A percentile compares a stretch with the other conserved stretches of the same genome.
phyloP scores from a whole-genome alignment of 2,329 filamentous ascomycete species.

The Fusarium nodosum region DNA sequence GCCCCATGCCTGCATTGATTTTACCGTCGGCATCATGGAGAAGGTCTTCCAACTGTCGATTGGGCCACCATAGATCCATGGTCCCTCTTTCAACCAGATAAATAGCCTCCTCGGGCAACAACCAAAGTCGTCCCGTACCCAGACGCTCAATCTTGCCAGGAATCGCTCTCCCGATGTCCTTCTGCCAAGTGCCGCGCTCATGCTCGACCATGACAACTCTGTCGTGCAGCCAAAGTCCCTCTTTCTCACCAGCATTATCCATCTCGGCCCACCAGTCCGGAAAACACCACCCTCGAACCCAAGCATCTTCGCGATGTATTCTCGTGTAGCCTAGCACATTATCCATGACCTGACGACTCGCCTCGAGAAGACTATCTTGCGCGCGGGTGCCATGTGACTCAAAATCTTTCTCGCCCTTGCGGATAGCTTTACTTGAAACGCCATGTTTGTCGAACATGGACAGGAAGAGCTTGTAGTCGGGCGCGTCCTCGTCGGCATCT shows the following conservation, averaged over 20 bases:
- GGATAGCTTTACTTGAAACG: conserved; percentile 75
- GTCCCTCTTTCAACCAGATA: conserved; percentile 90
- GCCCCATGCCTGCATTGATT: conserved; percentile 43
- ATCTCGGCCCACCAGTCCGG: conserved; percentile 66
- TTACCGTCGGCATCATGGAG: conserved; percentile 55
- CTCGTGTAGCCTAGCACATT: conserved; percentile 84
- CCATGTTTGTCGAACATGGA: conserved; percentile 65
- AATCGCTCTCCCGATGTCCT: conserved; percentile 78
- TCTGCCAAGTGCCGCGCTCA: conserved; percentile 78
- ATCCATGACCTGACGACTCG: conserved; percentile 89
- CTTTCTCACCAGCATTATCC: conserved; percentile 45
- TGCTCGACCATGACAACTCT: conserved; percentile 77
- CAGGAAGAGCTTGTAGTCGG: conserved; percentile 84
- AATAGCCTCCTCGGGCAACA: conserved; percentile 91
- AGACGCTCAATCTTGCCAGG: conserved; percentile 68
- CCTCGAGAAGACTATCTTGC: conserved; percentile 82
- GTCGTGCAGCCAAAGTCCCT: conserved; percentile 56
- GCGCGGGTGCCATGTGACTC: conserved; percentile 89
- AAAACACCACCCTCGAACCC: conserved; percentile 80
- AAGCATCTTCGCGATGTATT: conserved; percentile 76
- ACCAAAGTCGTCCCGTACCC: conserved; percentile 77
- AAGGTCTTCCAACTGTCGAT: conserved; percentile 63
- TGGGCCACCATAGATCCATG: conserved; percentile 88
- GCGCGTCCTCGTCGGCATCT: conserved; percentile 81
- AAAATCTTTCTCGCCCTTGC: conserved; percentile 97